Evolutionary conservation across 2,329 filamentous ascomycete species (phyloP), one percentile per base, ranked within the genome.

Genomic region (Arthrobotrys entomopaga): DNA sequence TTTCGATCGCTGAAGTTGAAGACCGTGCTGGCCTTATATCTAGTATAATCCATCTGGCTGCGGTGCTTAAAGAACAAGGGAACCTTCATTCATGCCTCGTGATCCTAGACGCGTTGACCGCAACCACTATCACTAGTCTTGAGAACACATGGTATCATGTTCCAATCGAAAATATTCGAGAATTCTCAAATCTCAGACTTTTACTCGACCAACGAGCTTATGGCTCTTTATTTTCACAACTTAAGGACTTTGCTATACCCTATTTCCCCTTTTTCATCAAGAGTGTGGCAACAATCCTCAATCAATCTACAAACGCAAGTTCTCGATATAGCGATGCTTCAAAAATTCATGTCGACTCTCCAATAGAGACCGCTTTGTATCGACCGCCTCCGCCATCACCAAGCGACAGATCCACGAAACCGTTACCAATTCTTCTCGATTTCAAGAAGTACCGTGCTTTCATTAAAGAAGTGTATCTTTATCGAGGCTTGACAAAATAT

Each of bases 301-400:
- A 67, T 26, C 70, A 74, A 57, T 74, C 70, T 13, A 74, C 56
- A 29, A 74, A 74, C 43, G 63, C 70, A 11, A 67, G 70, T 24
- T 74, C 63, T 13, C 49, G 70, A 40, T 74, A 74, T 38, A 74
- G 63, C 52, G 70, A 74, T 53, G 70, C 70, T 10, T 74, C 70
- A n/a, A 74, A 74, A 56, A 74, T 64, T 42, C 70, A 74, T 34
- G 52, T 74, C n/a, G 70, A 74, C 26, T 74, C 70, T 40, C 61
- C 63, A 29, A 57, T 74, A n/a, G 70, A 74, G 19, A 58, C 50
- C 2, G 63, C 48, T 10, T 26, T 74, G 20, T 74, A 74, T 50
- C 56, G 63, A 8, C 70, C 56, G n/a, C 57, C 57, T 38, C 43
- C 24, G n/a, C 59, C 46, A 20, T 54, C 67, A 40, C 34, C 22